A percentile compares a stretch with the other conserved stretches of the same genome.
These are phyloP conservation scores for Ophiostoma himal-ulmi DNA, from an alignment of 2,329 filamentous ascomycete species.

Conservation along the genomic window DNA sequence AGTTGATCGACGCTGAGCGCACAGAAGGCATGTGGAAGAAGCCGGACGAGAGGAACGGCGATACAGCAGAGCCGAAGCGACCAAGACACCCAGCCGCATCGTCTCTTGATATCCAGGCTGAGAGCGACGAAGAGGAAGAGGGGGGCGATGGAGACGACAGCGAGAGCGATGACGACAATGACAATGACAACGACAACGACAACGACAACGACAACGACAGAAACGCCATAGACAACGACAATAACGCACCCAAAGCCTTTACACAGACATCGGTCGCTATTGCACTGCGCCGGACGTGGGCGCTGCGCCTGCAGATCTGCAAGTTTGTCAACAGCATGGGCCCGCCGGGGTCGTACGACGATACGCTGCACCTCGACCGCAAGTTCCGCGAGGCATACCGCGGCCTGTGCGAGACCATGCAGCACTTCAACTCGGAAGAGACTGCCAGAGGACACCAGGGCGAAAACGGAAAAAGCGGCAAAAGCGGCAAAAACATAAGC, in stretches of 20 bases:
- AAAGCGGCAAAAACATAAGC: neutral
- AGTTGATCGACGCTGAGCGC: neutral
- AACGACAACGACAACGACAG: neutral
- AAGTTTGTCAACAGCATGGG: slow-evolving; percentile 44
- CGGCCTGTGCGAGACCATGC: slow-evolving; percentile 31
- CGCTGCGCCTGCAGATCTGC: slow-evolving; percentile 40
- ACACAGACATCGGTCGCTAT: slow-evolving; percentile 47
- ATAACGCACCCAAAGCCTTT: slow-evolving; percentile 27
- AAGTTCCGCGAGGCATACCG: slow-evolving; percentile 39
- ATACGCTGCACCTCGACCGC: slow-evolving; percentile 42
- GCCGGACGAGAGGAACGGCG: neutral
- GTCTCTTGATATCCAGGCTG: no score
- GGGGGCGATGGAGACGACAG: neutral
- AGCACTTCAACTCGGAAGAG: slow-evolving; percentile 26
- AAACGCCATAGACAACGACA: no score
- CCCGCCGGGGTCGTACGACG: slow-evolving; percentile 41
- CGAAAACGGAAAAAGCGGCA: neutral
- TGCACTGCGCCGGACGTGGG: slow-evolving; percentile 40
- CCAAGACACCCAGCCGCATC: no score
- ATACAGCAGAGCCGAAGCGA: neutral
- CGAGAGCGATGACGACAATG: neutral
- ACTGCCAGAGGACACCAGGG: no score
- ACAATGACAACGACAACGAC: neutral
- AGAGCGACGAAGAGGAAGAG: neutral
- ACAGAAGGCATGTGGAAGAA: neutral